Conservation (phyloP, 2,329 filamentous ascomycete genomes). For the Aspergillus awamori region DNA sequence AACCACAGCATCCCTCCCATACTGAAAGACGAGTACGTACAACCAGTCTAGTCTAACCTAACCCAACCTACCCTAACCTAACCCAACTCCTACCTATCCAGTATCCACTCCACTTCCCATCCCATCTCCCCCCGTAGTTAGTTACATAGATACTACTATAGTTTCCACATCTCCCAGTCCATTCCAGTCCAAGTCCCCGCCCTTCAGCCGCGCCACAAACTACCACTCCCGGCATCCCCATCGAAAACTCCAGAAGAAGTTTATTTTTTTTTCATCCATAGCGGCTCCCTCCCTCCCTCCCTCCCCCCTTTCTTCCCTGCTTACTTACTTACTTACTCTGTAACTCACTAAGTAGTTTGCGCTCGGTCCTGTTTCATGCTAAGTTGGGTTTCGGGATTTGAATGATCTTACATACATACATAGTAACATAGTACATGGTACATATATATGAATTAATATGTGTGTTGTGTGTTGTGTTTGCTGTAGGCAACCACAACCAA, state of each 20-base stretch:
- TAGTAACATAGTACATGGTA: background rate
- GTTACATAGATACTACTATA: too few species aligned
- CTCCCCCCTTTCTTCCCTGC: background rate
- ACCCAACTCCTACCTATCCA: too few species aligned
- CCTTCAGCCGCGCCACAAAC: conserved; percentile 25
- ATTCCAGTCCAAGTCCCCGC: conserved; percentile 6
- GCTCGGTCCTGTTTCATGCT: too few species aligned
- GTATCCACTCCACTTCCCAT: too few species aligned
- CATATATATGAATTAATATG: background rate
- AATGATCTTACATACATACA: background rate
- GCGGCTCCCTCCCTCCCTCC: background rate
- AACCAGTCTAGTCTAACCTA: too few species aligned
- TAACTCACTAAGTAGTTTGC: too few species aligned
- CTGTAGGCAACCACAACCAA: too few species aligned
- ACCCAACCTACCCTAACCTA: too few species aligned
- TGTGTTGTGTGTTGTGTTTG: too few species aligned
- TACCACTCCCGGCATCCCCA: conserved; percentile 2
- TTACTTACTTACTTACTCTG: background rate
- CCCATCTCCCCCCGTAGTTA: too few species aligned
- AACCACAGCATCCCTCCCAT: too few species aligned
- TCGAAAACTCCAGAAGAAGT: conserved; percentile 22
- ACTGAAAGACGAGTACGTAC: too few species aligned
- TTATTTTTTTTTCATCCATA: conserved; percentile 1
- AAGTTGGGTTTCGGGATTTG: background rate
- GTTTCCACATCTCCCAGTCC: background rate